Evolutionary conservation across 1,284 basidiomycete genomes (phyloP), one percentile per base, ranked within the genome.

Genomic region (Melampsora americana): DNA sequence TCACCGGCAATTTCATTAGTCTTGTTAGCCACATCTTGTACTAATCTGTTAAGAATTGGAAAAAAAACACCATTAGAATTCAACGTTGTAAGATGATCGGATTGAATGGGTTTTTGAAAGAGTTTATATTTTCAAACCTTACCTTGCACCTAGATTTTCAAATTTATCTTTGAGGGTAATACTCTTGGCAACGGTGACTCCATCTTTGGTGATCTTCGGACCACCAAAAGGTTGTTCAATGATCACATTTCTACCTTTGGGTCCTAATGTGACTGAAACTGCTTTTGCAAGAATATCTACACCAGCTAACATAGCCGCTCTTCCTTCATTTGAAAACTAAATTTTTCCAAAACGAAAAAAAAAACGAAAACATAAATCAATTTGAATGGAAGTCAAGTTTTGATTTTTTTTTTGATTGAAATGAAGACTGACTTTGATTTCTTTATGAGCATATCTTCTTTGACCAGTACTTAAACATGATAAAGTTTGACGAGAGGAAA

Each of bases 1-100:
- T 99, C 95, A 85, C 95, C 95, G 62, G 95, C 95, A 80, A 92
- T 87, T 85, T 98, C 95, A 86, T 97, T 98, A 56, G 95, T 96
- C 86, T 96, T 80, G 77, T 71, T 80, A 39, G 78, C 77, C 18
- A 79, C 78, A 71, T 79, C 77, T 42, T 77, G 74, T 20, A 79
- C 78, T 23, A 79, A 53, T 64, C 78, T 66, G 16, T 62, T 23
- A 16, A 1, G 3, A n/a, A 44, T 14, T 12, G 39, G 26, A 26
- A 53, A 5, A 28, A 30, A 61, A 39, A 46, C 11, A 48, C n/a
- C 69, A 32, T 30, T 1, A 44, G 56, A 20, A 72, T 75, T 6
- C 75, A 64, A 42, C 71, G 53, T 46, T 69, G 68, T 12, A 20
- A 18, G 12, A 4, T 66, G 56, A 23, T 53, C 64, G 26, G 23